These are phyloP conservation scores for Coelastrella sp. DNA, from an alignment of 139 green algal species.

Conservation along the genomic window DNA sequence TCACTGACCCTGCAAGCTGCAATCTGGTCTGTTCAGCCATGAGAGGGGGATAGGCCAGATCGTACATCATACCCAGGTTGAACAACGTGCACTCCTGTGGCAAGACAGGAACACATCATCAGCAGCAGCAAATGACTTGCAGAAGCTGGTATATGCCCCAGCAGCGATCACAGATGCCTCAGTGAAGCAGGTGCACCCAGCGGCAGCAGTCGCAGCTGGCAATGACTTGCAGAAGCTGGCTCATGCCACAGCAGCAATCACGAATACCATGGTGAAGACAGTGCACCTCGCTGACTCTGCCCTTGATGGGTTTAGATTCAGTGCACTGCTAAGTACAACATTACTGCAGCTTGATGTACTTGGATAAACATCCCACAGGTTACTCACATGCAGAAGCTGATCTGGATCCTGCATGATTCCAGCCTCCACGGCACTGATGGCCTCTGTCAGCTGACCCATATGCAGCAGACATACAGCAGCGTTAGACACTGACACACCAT, in stretches of 20 bases:
- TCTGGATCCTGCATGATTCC: conserved; percentile 3
- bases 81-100: conserved; percentile 30
- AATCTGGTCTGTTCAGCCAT: background rate
- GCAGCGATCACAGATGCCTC: too few species aligned
- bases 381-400: background rate
- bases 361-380: too few species aligned
- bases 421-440: conserved; percentile 33
- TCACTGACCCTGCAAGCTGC: background rate
- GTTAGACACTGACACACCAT: conserved; percentile 1
- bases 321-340: too few species aligned
- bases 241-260: too few species aligned
- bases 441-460: conserved; percentile 26
- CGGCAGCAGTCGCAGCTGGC: too few species aligned
- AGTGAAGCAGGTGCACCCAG: too few species aligned
- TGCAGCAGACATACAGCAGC: conserved; percentile 28
- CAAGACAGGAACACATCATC: too few species aligned
- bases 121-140: background rate
- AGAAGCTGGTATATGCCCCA: background rate
- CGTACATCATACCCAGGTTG: conserved; percentile 31
- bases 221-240: too few species aligned
- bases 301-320: too few species aligned
- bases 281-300: too few species aligned
- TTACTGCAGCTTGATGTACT: too few species aligned
- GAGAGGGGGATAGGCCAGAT: conserved; percentile 13
- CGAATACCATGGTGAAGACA: too few species aligned